Conservation (phyloP, 306 rosid species). For the Begonia masoniana region DNA sequence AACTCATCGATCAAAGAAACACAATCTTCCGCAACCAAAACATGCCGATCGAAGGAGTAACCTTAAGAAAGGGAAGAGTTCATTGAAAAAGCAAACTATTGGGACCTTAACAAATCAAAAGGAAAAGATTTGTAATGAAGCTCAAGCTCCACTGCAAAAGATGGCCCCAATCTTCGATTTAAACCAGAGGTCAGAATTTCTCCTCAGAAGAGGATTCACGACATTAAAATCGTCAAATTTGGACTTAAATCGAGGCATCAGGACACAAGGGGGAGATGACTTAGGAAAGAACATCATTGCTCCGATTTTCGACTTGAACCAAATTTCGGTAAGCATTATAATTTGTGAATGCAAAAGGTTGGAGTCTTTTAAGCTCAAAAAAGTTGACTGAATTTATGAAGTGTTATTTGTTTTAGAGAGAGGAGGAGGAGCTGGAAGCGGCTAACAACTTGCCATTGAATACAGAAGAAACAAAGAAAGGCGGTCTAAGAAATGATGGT, state of each 20-base stretch:
- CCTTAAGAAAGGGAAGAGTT: slow-evolving; percentile 29
- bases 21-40: slow-evolving; percentile 8
- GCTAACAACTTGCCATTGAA: slow-evolving; percentile 28
- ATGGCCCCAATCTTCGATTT: slow-evolving; percentile 21
- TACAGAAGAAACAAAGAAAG: slow-evolving; percentile 53
- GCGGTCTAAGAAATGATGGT: slow-evolving; percentile 23
- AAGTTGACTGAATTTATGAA: background rate
- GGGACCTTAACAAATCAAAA: slow-evolving; percentile 25
- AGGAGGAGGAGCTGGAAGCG: slow-evolving; percentile 61
- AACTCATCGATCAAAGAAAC: slow-evolving; percentile 30
- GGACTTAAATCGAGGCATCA: slow-evolving; percentile 43
- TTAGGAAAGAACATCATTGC: slow-evolving; percentile 5
- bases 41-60: slow-evolving; percentile 8
- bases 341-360: too few relatives aligned
- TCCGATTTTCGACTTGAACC: slow-evolving; percentile 55
- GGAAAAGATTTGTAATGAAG: slow-evolving; percentile 14
- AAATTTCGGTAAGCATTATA: slow-evolving; percentile 53
- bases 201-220: slow-evolving; percentile 27
- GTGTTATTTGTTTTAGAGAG: slow-evolving; percentile 32
- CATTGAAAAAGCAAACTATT: slow-evolving; percentile 9
- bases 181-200: slow-evolving; percentile 40
- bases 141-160: background rate
- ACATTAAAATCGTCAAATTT: slow-evolving; percentile 19
- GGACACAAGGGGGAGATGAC: slow-evolving; percentile 42
- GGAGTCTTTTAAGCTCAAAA: too few relatives aligned